Evolutionary conservation across 129 eudicot species (phyloP), one percentile per base, ranked within the genome.

Genomic region (Arctium minus): DNA sequence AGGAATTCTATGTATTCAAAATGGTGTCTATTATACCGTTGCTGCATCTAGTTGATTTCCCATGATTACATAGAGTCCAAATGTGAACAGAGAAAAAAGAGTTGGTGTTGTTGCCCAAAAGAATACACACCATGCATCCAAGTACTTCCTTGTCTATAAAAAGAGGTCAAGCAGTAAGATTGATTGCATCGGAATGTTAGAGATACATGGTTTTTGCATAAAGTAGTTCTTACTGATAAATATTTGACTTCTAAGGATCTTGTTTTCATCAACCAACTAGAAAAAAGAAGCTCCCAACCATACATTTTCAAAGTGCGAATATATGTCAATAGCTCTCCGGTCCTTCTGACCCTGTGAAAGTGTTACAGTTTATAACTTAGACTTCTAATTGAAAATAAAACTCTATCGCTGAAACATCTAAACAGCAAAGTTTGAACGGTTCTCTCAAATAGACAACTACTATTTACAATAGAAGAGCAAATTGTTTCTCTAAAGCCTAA

Each of bases 81-180:
- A 95, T 32, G 99, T 95, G 91, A 76, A 93, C 77, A 95, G 82
- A 74, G 99, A 95, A 89, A 92, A 91, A 72, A 95, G 94, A 76
- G 99, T 93, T 27, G 99, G 97, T 67, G 99, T 95, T 37, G 97
- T 93, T 77, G 99, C 99, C 99, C 99, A 95, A 85, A 95, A 95
- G 91, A 95, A 95, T 38, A 95, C 99, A 77, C 99, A 95, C 99
- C 99, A 95, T 6, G 97, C 97, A 87, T 95, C 99, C 88, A 95
- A 81, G 86, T 95, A 95, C 82, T 95, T 95, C 85, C 99, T 88
- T 64, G 97, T 93, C 99, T 95, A 32, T 70, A 80, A 78, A 53
- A 33, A 15, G 74, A 35, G 73, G 38, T 70, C 76, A 32, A 5
- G 71, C 35, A 56, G 33, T 60, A 56, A 70, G 70, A 86, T 33